These are phyloP conservation scores for Lecanicillium sp. DNA, from an alignment of 2,329 filamentous ascomycete genomes.

Conservation along the genomic window DNA sequence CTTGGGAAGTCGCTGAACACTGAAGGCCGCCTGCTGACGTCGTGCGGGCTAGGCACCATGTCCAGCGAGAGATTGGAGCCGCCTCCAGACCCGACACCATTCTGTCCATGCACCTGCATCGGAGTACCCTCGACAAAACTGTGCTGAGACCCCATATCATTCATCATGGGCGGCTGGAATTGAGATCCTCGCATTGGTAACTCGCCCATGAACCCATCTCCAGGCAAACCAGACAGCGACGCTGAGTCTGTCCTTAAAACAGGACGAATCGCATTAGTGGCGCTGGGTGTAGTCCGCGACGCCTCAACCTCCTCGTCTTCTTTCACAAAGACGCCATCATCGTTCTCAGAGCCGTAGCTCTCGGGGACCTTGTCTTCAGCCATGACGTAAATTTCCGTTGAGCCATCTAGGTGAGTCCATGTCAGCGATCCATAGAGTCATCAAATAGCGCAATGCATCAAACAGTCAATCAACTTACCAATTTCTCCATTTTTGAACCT, in stretches of 20 bases:
- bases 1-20: slow-evolving; percentile 38
- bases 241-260: slow-evolving; percentile 8
- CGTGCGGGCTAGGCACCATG: slow-evolving; percentile 35
- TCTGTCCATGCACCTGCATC: slow-evolving; percentile 25
- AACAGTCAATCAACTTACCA: slow-evolving; percentile 31
- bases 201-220: slow-evolving; percentile 30
- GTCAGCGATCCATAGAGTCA: slow-evolving; percentile 14
- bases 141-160: slow-evolving; percentile 33
- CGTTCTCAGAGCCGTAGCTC: slow-evolving; percentile 38
- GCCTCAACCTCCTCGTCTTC: slow-evolving; percentile 33
- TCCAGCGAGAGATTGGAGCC: slow-evolving; percentile 33
- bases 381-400: slow-evolving; percentile 40
- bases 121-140: slow-evolving; percentile 29
- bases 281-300: slow-evolving; percentile 24
- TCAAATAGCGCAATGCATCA: background rate
- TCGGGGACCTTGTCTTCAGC: slow-evolving; percentile 43
- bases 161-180: slow-evolving; percentile 31
- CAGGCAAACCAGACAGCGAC: slow-evolving; percentile 14
- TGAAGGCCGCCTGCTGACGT: slow-evolving; percentile 36
- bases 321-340: slow-evolving; percentile 32
- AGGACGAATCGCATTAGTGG: slow-evolving; percentile 18
- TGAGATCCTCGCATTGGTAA: slow-evolving; percentile 34
- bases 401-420: slow-evolving; percentile 25
- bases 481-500: slow-evolving; percentile 47
- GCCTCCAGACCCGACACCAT: slow-evolving; percentile 23